Base-by-base conservation (phyloP, 352 stramenopile species). In the Phytophthora kernoviae region DNA sequence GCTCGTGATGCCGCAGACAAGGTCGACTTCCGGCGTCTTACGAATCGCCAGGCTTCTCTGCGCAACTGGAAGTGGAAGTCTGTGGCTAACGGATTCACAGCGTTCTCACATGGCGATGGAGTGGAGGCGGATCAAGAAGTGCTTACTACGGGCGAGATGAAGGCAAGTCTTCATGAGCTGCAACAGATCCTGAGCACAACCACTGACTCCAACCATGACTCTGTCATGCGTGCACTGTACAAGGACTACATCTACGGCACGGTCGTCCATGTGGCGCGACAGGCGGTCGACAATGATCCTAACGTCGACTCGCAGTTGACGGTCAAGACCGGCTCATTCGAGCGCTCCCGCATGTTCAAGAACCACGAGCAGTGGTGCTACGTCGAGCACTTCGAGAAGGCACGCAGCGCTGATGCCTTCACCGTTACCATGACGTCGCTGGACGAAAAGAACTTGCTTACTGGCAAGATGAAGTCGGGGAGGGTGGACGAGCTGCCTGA, bases 211-310 rank as follows among this genome's bases (percentile, higher is more conserved):
- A 49, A 63, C 24, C 79, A 80, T 49, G 53, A 70, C 14, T 49
- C 71, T n/a, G 55, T 73, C 18, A 81, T 83, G 76, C 36, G 41
- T 30, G 68, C 68, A 45, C 45, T 83, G 27, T 75, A 79, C 54
- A 77, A 79, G 44, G 59, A 72, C 24, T 86, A 81, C 63, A 75
- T 86, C 48, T 77, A 79, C 36, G 76, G 76, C 26, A 58, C 70
- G 0, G 59, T 86, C 20, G 68, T 79, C 40, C 76, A 81, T 30
- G 45, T 60, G 0, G 42, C 42, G 12, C 37, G 41, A 0, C n/a
- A 18, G 12, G 30, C 45, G 7, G 6, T 30, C 3, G 27, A 20
- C 9, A 10, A 42, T 5, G 12, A 12, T 17, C 11, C 34, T 12
- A 26, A 67, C 7, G 46, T 64, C 21, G 54, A 70, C 17, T 56